Percentiles rank a stretch among this genome's conserved stretches.
Conservation (phyloP, 2,329 filamentous ascomycete genomes). For the Fusarium compactum region DNA sequence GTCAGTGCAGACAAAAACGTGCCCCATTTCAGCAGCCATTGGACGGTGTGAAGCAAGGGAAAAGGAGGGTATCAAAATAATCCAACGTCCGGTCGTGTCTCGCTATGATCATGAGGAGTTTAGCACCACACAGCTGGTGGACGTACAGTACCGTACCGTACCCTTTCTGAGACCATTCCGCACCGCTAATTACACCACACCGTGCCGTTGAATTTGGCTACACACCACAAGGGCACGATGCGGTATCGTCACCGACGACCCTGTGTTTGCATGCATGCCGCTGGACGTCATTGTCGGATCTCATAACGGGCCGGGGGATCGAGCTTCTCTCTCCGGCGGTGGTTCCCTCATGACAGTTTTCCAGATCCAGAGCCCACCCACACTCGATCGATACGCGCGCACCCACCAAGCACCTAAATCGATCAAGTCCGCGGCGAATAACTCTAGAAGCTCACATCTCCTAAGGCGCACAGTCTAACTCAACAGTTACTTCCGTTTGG, state of each 20-base stretch:
- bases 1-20: constrained; percentile 34
- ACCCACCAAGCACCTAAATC: constrained; percentile 35
- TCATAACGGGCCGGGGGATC: constrained; percentile 38
- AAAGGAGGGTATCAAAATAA: constrained; percentile 44
- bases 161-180: constrained; percentile 21
- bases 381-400: constrained; percentile 40
- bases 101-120: constrained; percentile 34
- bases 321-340: constrained; percentile 28
- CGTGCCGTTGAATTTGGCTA: constrained; percentile 29
- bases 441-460: constrained; percentile 20
- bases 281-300: constrained; percentile 39
- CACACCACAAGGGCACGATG: constrained; percentile 11
- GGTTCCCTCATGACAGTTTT: constrained; percentile 43
- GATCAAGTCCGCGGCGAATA: constrained; percentile 25
- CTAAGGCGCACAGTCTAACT: constrained; percentile 13
- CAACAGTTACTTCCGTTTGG: constrained; percentile 13
- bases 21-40: constrained; percentile 21
- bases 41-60: constrained; percentile 36
- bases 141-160: constrained; percentile 18
- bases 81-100: constrained; percentile 35
- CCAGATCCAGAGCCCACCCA: constrained; percentile 41
- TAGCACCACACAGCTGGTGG: constrained; percentile 37
- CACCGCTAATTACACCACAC: constrained; percentile 31
- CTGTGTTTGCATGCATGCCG: constrained; percentile 27
- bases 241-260: constrained; percentile 23